A percentile compares a stretch with the other conserved stretches of the same genome.
phyloP scores from a whole-genome alignment of 129 eudicot species.

The Flaveria brownii region DNA sequence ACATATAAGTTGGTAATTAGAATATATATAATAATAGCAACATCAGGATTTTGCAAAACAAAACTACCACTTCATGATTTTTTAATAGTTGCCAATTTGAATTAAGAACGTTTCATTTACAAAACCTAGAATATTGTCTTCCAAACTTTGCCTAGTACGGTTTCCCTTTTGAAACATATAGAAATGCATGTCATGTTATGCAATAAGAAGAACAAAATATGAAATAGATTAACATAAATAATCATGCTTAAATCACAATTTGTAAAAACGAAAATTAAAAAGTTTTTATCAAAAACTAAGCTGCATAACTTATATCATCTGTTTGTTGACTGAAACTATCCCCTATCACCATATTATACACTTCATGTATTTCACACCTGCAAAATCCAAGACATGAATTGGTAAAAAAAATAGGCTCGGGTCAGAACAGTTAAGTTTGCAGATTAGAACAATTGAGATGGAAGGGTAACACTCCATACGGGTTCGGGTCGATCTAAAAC shows the following conservation, averaged over 20 bases:
- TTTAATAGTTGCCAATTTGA: too few relatives aligned
- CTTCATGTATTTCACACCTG: conserved; percentile 23
- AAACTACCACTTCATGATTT: too few relatives aligned
- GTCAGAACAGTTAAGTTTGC: background rate
- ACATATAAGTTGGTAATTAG: too few relatives aligned
- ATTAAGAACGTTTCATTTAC: too few relatives aligned
- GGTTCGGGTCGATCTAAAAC: background rate
- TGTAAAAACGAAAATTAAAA: conserved; percentile 11
- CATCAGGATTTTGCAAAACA: too few relatives aligned
- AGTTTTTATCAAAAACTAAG: conserved; percentile 17
- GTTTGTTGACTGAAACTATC: conserved; percentile 30
- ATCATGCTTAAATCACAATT: conserved; percentile 5
- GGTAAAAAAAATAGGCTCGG: conserved; percentile 3
- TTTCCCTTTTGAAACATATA: background rate
- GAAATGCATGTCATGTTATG: conserved; percentile 9
- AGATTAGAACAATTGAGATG: background rate
- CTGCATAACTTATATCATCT: conserved; percentile 31
- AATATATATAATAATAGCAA: too few relatives aligned
- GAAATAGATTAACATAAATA: conserved; percentile 11
- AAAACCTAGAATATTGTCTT: too few relatives aligned
- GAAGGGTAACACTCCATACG: background rate
- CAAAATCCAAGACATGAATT: conserved; percentile 2
- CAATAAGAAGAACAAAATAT: conserved; percentile 5
- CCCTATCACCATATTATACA: conserved; percentile 24
- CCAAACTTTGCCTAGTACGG: too few relatives aligned